Base-by-base conservation (phyloP, 1,284 basidiomycete genomes). In the Cutaneotrichosporon daszewskae region DNA sequence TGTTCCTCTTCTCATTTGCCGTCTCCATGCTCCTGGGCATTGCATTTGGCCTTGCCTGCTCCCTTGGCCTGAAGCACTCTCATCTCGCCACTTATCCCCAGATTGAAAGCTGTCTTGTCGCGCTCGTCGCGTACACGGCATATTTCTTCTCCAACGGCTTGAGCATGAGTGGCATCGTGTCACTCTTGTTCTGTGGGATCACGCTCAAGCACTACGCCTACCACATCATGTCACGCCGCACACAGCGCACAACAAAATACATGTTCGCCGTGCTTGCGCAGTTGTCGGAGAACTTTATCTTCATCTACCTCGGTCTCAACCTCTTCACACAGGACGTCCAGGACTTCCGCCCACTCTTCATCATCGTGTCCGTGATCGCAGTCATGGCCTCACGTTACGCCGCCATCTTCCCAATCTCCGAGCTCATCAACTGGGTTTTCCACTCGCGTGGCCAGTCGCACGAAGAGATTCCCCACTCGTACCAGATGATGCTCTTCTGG, bases 401-500 rank as follows among this genome's bases (percentile, higher is more conserved):
- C 2, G 88, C 94, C 17, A 92, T 98, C 12, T 98, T 98, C 76
- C 92, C 95, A 0, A 79, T 98, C n/a, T 90, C 91, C 4, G 87
- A 90, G 60, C 78, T 80, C 17, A 91, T 99, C 80, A 98, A 99
- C 72, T 77, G 94, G 55, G 55, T 78, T 51, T 87, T 88, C 76
- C 83, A 87, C 44, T 84, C 83, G 3, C 81, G 90, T 1, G 87
- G 88, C 1, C 87, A 90, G 58, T 78, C 87, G 26, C 72, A 77
- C 23, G 89, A 94, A 55, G 90, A 94, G 59, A 74, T 95, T 4
- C 90, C 91, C 0, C 90, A 95, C 66, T 90, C 88, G 14, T 94
- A 95, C 59, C 90, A 94, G 61, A 91, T 92, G 87, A 91, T 95
- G 92, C 74, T 98, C 17, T 98, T 98, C 73, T 99, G 94, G 95